Percentiles rank a stretch among this genome's conserved stretches.
Conservation (phyloP, 352 stramenopile genomes). For the Thraustotheca clavata region DNA sequence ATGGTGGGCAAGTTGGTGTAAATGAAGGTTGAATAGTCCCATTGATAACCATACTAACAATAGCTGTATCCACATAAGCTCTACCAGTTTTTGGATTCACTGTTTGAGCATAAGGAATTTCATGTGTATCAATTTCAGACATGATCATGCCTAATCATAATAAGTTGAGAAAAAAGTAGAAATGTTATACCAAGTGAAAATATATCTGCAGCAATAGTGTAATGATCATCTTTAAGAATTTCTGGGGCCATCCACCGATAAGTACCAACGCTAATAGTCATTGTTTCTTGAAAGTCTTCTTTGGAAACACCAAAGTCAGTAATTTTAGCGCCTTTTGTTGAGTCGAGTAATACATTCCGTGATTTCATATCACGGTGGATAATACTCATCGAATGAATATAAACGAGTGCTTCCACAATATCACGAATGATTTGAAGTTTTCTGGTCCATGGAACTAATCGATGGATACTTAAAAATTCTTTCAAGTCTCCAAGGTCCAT, state of each 20-base stretch:
- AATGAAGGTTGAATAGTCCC: conserved; percentile 4
- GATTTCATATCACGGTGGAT: conserved; percentile 76
- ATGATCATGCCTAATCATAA: conserved; percentile 11
- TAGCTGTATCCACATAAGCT: conserved; percentile 16
- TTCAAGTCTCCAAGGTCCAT: neutral
- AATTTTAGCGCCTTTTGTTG: conserved; percentile 31
- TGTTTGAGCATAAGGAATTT: conserved; percentile 15
- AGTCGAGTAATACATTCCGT: conserved; percentile 42
- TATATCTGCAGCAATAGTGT: conserved; percentile 14
- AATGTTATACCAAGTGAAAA: conserved; percentile 10
- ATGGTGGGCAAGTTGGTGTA: neutral
- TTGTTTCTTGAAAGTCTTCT: conserved; percentile 24
- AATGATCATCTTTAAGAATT: conserved; percentile 20
- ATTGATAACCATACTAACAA: conserved; percentile 15
- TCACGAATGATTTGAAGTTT: neutral
- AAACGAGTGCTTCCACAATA: neutral
- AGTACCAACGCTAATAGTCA: conserved; percentile 20
- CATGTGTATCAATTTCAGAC: conserved; percentile 16
- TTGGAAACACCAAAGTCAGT: conserved; percentile 38
- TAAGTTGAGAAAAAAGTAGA: neutral
- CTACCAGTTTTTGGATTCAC: conserved; percentile 13
- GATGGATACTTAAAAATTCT: neutral
- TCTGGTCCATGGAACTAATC: neutral
- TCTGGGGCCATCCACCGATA: conserved; percentile 18
- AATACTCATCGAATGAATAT: conserved; percentile 23